Percentiles rank a stretch among this genome's conserved stretches.
phyloP scores from a whole-genome alignment of 2,329 filamentous ascomycete species.

The Fusarium bactridioides region DNA sequence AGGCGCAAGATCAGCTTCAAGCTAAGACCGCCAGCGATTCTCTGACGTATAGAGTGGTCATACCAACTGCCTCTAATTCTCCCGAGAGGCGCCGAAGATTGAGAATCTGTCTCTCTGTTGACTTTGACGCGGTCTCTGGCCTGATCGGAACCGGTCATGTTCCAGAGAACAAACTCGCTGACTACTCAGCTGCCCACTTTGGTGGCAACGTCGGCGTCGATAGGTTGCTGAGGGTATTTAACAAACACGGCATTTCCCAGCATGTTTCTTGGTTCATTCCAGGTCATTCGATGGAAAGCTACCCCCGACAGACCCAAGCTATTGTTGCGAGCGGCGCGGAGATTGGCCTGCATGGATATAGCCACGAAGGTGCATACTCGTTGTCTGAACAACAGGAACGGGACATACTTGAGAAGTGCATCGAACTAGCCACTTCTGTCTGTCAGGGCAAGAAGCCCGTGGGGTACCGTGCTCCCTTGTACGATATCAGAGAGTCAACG shows the following conservation, averaged over 20 bases:
- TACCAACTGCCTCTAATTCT: accelerated
- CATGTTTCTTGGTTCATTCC: neutral
- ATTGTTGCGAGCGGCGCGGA: neutral
- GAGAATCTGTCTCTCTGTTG: neutral
- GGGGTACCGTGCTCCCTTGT: neutral
- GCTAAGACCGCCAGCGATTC: accelerated
- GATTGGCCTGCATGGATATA: neutral
- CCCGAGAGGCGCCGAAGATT: neutral
- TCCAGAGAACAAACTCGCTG: neutral
- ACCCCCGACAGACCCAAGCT: neutral
- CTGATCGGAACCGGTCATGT: neutral
- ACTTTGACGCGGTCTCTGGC: neutral
- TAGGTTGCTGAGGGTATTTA: neutral
- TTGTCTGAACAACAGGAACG: neutral
- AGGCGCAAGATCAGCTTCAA: accelerated
- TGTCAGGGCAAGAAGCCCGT: neutral
- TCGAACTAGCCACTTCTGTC: neutral
- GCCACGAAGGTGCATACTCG: neutral
- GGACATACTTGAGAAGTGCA: neutral
- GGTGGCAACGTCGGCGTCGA: neutral
- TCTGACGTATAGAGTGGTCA: accelerated
- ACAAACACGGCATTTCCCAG: neutral
- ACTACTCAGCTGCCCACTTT: neutral
- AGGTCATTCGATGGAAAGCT: neutral
- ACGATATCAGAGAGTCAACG: neutral